Conservation (phyloP, 805 yeast genomes). For the Kodamaea neixiangensis region DNA sequence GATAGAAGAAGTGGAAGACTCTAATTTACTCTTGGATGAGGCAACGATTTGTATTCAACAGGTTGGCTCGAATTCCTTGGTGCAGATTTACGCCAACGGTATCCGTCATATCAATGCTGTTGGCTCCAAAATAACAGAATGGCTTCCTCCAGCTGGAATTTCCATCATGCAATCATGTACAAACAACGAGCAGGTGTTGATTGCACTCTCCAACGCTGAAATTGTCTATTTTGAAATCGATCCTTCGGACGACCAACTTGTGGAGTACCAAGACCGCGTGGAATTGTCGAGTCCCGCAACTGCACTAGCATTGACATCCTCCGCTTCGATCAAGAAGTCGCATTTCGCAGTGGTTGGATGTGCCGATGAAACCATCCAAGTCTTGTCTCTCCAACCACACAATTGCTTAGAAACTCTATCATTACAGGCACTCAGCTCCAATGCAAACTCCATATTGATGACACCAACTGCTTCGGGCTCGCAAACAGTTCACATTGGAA, state of each 20-base stretch:
- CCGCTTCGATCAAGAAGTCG: constrained; percentile 41
- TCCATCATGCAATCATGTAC: constrained; percentile 59
- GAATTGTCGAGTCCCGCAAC: constrained; percentile 55
- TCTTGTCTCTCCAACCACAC: constrained; percentile 62
- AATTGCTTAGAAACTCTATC: constrained; percentile 61
- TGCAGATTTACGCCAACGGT: constrained; percentile 75
- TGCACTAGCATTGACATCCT: constrained; percentile 41
- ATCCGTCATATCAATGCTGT: constrained; percentile 49
- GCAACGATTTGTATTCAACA: constrained; percentile 70
- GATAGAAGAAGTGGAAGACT: constrained; percentile 71
- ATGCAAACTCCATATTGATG: constrained; percentile 43
- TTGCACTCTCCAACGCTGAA: constrained; percentile 73
- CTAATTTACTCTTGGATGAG: constrained; percentile 57
- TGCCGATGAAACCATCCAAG: constrained; percentile 67
- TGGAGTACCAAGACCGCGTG: constrained; percentile 66
- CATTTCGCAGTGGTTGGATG: constrained; percentile 70
- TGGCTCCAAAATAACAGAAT: constrained; percentile 46
- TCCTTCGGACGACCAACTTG: constrained; percentile 55
- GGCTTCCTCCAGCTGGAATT: constrained; percentile 84
- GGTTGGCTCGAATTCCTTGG: constrained; percentile 60
- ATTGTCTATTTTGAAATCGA: constrained; percentile 82
- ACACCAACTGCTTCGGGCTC: constrained; percentile 20
- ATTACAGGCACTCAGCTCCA: constrained; percentile 57
- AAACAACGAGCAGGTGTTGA: constrained; percentile 65
- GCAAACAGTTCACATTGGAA: constrained; percentile 65